Evolutionary conservation across 805 yeast species (phyloP).

Genomic region (Yueomyces sinensis): DNA sequence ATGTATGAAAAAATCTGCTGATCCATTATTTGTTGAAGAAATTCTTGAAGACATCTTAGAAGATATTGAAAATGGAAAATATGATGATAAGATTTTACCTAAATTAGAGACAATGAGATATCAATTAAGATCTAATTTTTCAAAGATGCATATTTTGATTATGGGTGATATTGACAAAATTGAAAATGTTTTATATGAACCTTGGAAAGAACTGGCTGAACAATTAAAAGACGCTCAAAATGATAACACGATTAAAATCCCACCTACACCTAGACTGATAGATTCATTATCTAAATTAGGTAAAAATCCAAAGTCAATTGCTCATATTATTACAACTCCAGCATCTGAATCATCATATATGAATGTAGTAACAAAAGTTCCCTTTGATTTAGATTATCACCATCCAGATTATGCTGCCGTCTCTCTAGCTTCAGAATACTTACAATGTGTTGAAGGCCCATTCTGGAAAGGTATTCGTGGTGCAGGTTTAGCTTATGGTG

Average conservation of each 20-base stretch:
- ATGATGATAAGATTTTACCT: constrained; percentile 22
- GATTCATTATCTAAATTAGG: constrained; percentile 48
- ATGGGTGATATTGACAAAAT: constrained; percentile 53
- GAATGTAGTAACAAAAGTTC: constrained; percentile 44
- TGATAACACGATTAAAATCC: constrained; percentile 6
- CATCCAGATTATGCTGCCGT: constrained; percentile 57
- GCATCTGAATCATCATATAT: constrained; percentile 75
- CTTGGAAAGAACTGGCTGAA: constrained; percentile 12
- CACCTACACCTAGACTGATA: constrained; percentile 38
- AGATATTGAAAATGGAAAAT: constrained; percentile 42
- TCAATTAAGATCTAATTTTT: constrained; percentile 33
- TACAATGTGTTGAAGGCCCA: constrained; percentile 90
- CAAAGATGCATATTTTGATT: constrained; percentile 54
- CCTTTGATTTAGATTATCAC: constrained; percentile 28
- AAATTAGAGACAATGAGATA: constrained; percentile 33
- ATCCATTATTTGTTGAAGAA: constrained; percentile 48
- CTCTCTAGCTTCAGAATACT: constrained; percentile 57
- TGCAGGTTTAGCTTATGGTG: constrained; percentile 87
- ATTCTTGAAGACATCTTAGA: constrained; percentile 36
- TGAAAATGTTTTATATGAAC: constrained; percentile 13
- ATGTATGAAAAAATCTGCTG: constrained; percentile 54
- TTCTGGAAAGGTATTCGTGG: constrained; percentile 96
- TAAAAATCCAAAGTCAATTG: constrained; percentile 32
- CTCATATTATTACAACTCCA: constrained; percentile 58
- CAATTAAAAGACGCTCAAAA: constrained; percentile 4